Conservation (phyloP, 2,329 filamentous ascomycete species). For the Monosporascus sp. region DNA sequence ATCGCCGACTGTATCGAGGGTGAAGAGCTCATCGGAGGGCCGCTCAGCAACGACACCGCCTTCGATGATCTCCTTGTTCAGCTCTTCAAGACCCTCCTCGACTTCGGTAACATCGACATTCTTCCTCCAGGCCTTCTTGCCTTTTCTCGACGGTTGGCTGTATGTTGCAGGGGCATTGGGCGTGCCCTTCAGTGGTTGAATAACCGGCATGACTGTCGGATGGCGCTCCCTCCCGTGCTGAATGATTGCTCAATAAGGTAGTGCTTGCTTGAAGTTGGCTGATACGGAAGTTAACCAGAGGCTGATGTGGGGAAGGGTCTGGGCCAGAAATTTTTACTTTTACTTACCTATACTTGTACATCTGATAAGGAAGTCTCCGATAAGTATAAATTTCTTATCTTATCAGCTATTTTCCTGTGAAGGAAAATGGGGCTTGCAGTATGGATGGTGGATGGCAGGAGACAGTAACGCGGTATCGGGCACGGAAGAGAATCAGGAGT, state of each 20-base stretch:
- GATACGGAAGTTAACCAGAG: no score
- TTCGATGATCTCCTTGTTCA: slow-evolving; percentile 85
- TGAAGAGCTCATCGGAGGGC: slow-evolving; percentile 76
- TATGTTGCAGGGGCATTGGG: slow-evolving; percentile 68
- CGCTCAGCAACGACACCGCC: slow-evolving; percentile 86
- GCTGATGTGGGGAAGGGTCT: no score
- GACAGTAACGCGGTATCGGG: no score
- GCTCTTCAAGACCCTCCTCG: slow-evolving; percentile 71
- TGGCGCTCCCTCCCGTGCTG: neutral
- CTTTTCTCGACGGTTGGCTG: slow-evolving; percentile 88
- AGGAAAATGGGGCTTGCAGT: no score
- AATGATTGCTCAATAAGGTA: neutral
- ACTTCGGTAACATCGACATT: slow-evolving; percentile 92
- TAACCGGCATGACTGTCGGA: slow-evolving; percentile 44
- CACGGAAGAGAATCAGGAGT: no score
- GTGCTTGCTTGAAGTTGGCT: no score
- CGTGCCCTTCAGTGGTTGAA: slow-evolving; percentile 42
- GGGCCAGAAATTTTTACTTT: no score
- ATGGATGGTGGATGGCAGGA: no score
- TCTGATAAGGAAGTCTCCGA: no score
- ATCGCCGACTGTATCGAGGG: slow-evolving; percentile 71
- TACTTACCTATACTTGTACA: no score
- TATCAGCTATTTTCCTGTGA: no score
- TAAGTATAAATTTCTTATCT: no score
- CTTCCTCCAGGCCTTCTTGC: slow-evolving; percentile 98